Evolutionary conservation across 2,329 filamentous ascomycete genomes (phyloP), one percentile per base, ranked within the genome.

Genomic region (Pestalotiopsis sp.): DNA sequence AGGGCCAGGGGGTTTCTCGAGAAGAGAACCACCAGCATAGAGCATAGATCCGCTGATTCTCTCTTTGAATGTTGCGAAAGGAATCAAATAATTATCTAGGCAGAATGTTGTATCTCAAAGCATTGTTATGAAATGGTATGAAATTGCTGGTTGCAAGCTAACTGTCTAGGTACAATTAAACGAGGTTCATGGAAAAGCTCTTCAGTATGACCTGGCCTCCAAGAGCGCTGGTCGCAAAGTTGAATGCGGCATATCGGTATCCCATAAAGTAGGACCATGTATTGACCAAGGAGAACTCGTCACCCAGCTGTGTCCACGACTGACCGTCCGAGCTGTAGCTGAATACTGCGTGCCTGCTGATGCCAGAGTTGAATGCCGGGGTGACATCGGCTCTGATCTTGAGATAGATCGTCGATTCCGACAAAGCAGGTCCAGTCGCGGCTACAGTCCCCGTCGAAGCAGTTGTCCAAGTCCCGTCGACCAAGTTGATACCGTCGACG

Each of bases 171-270:
- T 5, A 9, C 7, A 9, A 36, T n/a, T 52, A 52, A 52, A 52
- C 45, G 6, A n/a, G 17, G 17, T 65, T 40, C 62, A 65, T 65
- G 7, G 66, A 68, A 14, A 73, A 73, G 40, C 49, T 65, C 9
- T 64, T 67, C n/a, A 78, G 69, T 11, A 60, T 67, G 1, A 78
- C 73, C 17, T 69, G 68, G 1, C 83, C 83, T 0, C 83, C 83
- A 12, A 83, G 71, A 0, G 72, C 74, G 62, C 75, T 77, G 6
- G 83, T 85, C 0, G 83, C 83, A 74, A 77, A 83, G 71, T 85
- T 85, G 70, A 85, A 85, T n/a, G 84, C 80, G 0, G 79, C 83
- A 68, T 77, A 85, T 0, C 83, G 75, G 66, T 85, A 85, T 0
- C 81, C 84, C 66, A 81, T 79, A 67, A 84, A 86, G 71, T 80